phyloP scores from a whole-genome alignment of 495 filamentous ascomycete species.

The Hypoxylon subgilvum region DNA sequence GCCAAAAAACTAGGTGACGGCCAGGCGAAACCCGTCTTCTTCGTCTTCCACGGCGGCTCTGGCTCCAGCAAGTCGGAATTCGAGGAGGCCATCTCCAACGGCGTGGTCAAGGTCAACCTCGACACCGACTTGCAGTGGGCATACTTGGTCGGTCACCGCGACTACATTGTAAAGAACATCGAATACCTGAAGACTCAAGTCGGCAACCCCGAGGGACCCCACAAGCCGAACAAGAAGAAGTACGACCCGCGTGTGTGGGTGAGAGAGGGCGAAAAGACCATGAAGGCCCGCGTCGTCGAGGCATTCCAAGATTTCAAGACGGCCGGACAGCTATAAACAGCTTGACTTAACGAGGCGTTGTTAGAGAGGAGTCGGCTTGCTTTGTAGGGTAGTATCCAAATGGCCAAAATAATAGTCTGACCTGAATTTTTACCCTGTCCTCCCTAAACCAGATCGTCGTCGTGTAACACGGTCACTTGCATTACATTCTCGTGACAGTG shows the following conservation, averaged over 20 bases:
- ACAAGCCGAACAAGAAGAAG: conserved; percentile 99
- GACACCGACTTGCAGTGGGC: conserved; percentile 90
- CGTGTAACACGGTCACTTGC: too few relatives aligned
- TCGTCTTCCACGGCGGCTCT: conserved; percentile 98
- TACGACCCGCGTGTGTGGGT: conserved; percentile 85
- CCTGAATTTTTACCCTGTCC: not conserved
- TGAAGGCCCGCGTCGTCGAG: conserved; percentile 79
- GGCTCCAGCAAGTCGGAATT: conserved; percentile 90
- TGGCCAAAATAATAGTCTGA: conserved; percentile 8
- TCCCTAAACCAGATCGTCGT: not conserved
- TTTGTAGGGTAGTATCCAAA: conserved; percentile 10
- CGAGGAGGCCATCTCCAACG: conserved; percentile 82
- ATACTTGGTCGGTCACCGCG: conserved; percentile 87
- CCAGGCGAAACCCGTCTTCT: conserved; percentile 89
- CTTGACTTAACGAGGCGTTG: conserved; percentile 5
- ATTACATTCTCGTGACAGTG: not conserved
- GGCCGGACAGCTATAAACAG: conserved; percentile 76
- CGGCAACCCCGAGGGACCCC: conserved; percentile 91
- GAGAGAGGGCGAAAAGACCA: conserved; percentile 96
- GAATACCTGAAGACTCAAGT: conserved; percentile 85
- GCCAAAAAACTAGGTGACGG: conserved; percentile 65
- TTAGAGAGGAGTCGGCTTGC: conserved; percentile 2
- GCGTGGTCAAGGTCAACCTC: conserved; percentile 97
- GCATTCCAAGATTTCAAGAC: conserved; percentile 93
- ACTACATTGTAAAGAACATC: conserved; percentile 93